A percentile compares a stretch with the other conserved stretches of the same genome.
Conservation (phyloP, 345 rosid species). For the Lenwebbia sp. region DNA sequence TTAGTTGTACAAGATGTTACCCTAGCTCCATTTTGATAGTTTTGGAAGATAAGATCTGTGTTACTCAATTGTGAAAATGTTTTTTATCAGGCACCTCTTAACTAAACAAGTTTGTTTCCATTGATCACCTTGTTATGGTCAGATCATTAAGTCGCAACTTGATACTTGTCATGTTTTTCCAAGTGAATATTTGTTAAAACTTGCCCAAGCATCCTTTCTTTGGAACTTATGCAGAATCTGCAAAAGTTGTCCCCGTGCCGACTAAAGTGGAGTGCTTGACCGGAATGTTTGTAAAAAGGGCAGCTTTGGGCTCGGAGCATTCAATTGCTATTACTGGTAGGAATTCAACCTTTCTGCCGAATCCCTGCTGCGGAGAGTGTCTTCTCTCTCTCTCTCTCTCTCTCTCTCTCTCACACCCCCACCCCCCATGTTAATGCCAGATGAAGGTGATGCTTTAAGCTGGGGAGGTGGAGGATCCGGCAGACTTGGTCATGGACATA, state of each 20-base stretch:
- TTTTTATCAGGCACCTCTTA: neutral
- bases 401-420: neutral
- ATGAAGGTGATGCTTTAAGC: constrained; percentile 69
- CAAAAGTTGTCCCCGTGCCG: constrained; percentile 38
- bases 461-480: constrained; percentile 91
- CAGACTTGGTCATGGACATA: constrained; percentile 85
- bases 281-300: constrained; percentile 51
- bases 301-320: constrained; percentile 86
- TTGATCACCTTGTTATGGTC: neutral
- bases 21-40: neutral
- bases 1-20: neutral
- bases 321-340: constrained; percentile 56
- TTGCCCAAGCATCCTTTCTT: neutral
- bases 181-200: neutral
- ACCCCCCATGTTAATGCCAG: constrained; percentile 17
- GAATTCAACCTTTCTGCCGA: neutral
- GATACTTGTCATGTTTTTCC: neutral
- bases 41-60: neutral
- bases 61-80: neutral
- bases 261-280: constrained; percentile 66
- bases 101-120: neutral
- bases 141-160: neutral
- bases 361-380: neutral
- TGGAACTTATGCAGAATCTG: constrained; percentile 42
- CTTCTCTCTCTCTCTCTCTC: neutral